Evolutionary conservation across 257 asterid species (phyloP), one percentile per base, ranked within the genome.

Genomic region (Nicotiana benthamiana): DNA sequence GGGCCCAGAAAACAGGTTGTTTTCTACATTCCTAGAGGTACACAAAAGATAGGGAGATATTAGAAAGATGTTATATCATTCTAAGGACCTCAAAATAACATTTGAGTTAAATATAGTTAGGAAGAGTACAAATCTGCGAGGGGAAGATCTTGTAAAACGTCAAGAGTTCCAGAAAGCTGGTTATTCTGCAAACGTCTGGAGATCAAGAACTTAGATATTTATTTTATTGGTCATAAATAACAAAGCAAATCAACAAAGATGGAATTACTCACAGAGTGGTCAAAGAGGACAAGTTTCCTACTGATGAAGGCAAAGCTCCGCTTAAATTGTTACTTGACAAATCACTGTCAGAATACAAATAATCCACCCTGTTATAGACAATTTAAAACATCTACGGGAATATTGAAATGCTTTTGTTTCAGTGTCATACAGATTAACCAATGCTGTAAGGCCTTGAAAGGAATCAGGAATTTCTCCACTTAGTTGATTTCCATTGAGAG

Each of bases 381-480:
- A 80, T 65, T 51, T 64, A 77, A 40, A 61, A 74, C 65, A 52
- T 28, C 84, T n/a, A 43, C 66, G 54, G 67, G n/a, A 75, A 74
- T 64, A 63, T 67, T 46, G 48, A 54, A 75, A 56, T 46, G 83
- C 52, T 68, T 81, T 24, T 51, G 79, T 40, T 26, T 43, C 7
- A 78, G 84, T 85, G 67, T 79, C 98, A 13, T 92, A 96, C 99
- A 96, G 86, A 86, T 96, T 96, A 82, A 87, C 90, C 90, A 96
- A 82, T 77, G 18, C 83, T 18, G 92, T 75, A 57, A 94, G 97
- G 85, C 83, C 89, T 83, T 53, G 90, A 86, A 96, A 96, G 65
- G 97, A 88, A 94, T 96, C 99, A 3, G 99, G 97, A 79, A 96
- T 86, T 78, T 96, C 97, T 88, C 99, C 99, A 32, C 90, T 85